Base-by-base conservation (phyloP, 2,329 filamentous ascomycete genomes). In the Zasmidium citrigriseum region DNA sequence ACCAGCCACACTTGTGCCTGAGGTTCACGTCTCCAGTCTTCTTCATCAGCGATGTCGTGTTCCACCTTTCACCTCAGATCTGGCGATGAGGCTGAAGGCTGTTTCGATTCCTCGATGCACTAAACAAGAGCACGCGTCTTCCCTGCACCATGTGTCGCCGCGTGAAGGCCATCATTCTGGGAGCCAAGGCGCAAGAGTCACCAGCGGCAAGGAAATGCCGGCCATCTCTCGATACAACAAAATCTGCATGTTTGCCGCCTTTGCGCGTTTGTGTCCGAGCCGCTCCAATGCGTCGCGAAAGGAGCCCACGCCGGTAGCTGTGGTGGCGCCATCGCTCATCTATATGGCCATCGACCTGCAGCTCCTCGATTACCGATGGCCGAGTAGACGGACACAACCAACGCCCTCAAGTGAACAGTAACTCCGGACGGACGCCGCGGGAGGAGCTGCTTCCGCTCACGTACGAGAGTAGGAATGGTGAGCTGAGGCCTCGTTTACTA, bases 101-200 rank as follows among this genome's bases (percentile, higher is more conserved):
- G 25, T 34, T 46, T 56, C 57, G 57, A 59, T 59, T 20, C 23
- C 57, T 47, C 57, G 57, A 59, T 59, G 53, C 53, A 54, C 53
- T 50, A 56, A 47, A 18, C 5, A 50, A 14, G 20, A 18, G 48
- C 16, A n/a, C 16, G 14, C 34, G 34, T n/a, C 12, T 41, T n/a
- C 34, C 34, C 16, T 51, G 48, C 48, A 34, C 24, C 48, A 21
- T n/a, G 25, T 51, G 25, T 34, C 25, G 21, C 21, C 24, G 22
- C 12, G 48, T 51, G 48, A 24, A 24, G 24, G 10, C 29, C 14
- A 51, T 21, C 48, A n/a, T n/a, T n/a, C n/a, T n/a, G n/a, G n/a
- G n/a, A n/a, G n/a, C n/a, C n/a, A n/a, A n/a, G n/a, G n/a, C n/a
- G n/a, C 48, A 20, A 20, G 25, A 51, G 21, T 21, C n/a, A n/a